These are phyloP conservation scores for Xylariaceae sp. DNA, from an alignment of 2,329 filamentous ascomycete genomes.

Conservation along the genomic window DNA sequence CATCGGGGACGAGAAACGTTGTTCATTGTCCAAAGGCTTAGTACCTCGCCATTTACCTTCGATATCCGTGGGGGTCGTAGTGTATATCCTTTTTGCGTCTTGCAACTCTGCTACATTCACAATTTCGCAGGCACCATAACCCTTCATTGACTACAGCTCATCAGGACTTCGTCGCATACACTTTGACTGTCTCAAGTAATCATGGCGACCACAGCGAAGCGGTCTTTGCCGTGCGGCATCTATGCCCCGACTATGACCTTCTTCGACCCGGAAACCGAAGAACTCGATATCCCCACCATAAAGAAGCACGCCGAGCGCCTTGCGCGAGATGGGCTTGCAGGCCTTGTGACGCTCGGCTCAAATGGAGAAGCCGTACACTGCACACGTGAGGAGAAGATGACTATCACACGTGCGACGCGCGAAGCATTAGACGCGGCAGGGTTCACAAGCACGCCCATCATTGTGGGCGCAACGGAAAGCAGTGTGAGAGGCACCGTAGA, in stretches of 20 bases:
- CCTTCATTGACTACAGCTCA: background rate
- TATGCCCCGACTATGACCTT: slow-evolving; percentile 91
- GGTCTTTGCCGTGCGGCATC: slow-evolving; percentile 72
- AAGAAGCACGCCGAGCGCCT: slow-evolving; percentile 78
- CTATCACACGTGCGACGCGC: slow-evolving; percentile 72
- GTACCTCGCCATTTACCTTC: too few relatives aligned
- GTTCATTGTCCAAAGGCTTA: too few relatives aligned
- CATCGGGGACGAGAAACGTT: too few relatives aligned
- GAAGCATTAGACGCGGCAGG: slow-evolving; percentile 79
- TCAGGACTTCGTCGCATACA: background rate
- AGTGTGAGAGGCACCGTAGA: slow-evolving; percentile 78
- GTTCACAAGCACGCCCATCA: slow-evolving; percentile 71
- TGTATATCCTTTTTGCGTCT: too few relatives aligned
- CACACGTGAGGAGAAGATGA: slow-evolving; percentile 69
- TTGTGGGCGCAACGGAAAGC: slow-evolving; percentile 77
- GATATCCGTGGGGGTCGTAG: too few relatives aligned
- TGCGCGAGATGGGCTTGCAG: slow-evolving; percentile 71
- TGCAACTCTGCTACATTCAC: too few relatives aligned
- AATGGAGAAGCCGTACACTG: slow-evolving; percentile 89
- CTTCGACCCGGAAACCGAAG: slow-evolving; percentile 78
- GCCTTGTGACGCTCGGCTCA: slow-evolving; percentile 82
- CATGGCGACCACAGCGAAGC: slow-evolving; percentile 37
- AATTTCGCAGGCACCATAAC: background rate
- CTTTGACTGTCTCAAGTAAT: too few relatives aligned
- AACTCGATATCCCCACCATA: slow-evolving; percentile 75